These are phyloP conservation scores for Rubroboletus satanas DNA, from an alignment of 768 basidiomycete genomes.

Conservation along the genomic window DNA sequence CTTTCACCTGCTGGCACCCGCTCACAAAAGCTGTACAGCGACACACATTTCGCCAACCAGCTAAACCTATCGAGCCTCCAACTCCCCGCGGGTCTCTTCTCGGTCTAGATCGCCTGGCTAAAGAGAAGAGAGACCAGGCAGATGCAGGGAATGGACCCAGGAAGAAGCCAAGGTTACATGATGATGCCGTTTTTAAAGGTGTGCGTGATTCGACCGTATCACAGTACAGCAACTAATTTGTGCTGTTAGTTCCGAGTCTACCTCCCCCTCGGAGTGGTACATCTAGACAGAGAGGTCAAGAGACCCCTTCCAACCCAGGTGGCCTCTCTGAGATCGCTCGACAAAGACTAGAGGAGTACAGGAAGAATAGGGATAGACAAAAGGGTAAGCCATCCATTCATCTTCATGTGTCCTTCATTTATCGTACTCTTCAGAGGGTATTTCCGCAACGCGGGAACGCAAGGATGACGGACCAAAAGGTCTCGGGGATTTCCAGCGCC, in stretches of 20 bases:
- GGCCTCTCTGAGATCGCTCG: conserved; percentile 79
- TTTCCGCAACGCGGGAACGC: conserved; percentile 54
- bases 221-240: neutral
- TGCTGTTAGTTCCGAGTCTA: conserved; percentile 64
- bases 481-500: conserved; percentile 89
- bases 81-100: conserved; percentile 77
- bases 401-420: neutral
- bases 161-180: conserved; percentile 59
- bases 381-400: conserved; percentile 40
- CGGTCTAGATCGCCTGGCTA: conserved; percentile 84
- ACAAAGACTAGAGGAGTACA: conserved; percentile 71
- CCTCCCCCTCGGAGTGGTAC: conserved; percentile 58
- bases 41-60: conserved; percentile 79
- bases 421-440: conserved; percentile 53
- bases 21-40: conserved; percentile 39
- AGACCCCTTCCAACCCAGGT: conserved; percentile 91
- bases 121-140: conserved; percentile 75
- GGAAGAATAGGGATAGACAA: conserved; percentile 65
- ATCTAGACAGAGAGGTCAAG: conserved; percentile 72
- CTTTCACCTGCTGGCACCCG: neutral
- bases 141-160: conserved; percentile 43
- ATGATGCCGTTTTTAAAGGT: conserved; percentile 88
- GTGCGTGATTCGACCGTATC: conserved; percentile 9
- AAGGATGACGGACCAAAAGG: conserved; percentile 63
- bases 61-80: conserved; percentile 67